Base-by-base conservation (phyloP, 257 asterid genomes). In the Eustoma russellianum region DNA sequence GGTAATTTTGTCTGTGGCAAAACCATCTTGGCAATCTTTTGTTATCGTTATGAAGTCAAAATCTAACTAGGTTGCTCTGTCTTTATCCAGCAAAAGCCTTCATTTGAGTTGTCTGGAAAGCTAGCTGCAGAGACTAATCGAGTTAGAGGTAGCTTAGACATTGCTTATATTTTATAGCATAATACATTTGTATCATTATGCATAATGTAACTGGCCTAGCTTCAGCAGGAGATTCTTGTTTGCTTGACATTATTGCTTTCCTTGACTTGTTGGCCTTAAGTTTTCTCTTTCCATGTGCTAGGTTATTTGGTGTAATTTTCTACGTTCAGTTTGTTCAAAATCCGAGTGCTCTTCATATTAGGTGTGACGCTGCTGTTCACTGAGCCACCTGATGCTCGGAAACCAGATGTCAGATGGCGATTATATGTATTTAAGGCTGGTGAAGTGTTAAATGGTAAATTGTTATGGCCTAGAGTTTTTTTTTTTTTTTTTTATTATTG, bases 121-220 rank as follows among this genome's bases (percentile, higher is more conserved):
- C 97, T 92, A 73, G 98, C 98, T 24, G 97, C 81, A 10, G 98
- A 92, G 75, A 92, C 98, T 65, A 92, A 92, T 70, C 78, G 95
- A 58, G 78, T 77, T 17, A 85, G 82, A 85, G 97, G 99, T 92
- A 61, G 74, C 52, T 38, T 41, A 16, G 48, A 47, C 5, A 40
- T 48, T 60, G 43, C 43, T 38, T 38, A 38, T 8, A 24, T 17
- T 2, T 17, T 35, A 34, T 40, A 45, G 28, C 33, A 10, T 57
- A 28, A 46, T 15, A 12, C 13, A 3, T 5, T 16, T 18, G 7
- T 60, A 38, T 19, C 24, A 16, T 59, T 48, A 28, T 46, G 59
- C 59, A 11, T 54, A 9, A 19, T 41, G 34, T 6, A 9, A 10
- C 38, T 33, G 6, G 4, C 44, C 61, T 24, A 5, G 2, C 17